These are phyloP conservation scores for Stemphylium lycopersici DNA, from an alignment of 2,329 filamentous ascomycete genomes.

Conservation along the genomic window DNA sequence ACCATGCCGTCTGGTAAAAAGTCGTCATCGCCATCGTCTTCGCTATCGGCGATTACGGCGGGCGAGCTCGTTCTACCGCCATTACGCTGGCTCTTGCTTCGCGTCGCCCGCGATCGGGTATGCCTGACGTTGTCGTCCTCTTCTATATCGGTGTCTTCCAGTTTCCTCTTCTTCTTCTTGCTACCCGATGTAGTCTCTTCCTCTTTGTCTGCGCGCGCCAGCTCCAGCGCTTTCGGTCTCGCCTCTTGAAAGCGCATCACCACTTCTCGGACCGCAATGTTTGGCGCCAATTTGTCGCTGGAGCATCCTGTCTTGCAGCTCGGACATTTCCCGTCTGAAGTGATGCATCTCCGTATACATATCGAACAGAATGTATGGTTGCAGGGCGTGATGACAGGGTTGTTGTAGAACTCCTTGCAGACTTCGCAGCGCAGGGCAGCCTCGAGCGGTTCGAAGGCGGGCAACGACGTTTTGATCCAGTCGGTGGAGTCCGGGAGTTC, in stretches of 20 bases:
- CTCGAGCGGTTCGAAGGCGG: slow-evolving; percentile 73
- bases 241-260: slow-evolving; percentile 77
- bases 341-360: slow-evolving; percentile 87
- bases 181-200: slow-evolving; percentile 16
- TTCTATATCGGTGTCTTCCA: slow-evolving; percentile 58
- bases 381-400: slow-evolving; percentile 93
- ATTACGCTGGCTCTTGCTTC: slow-evolving; percentile 46
- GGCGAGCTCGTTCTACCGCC: slow-evolving; percentile 37
- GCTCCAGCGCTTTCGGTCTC: slow-evolving; percentile 65
- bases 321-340: slow-evolving; percentile 84
- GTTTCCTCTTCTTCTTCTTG: slow-evolving; percentile 56
- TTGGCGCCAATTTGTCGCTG: slow-evolving; percentile 81
- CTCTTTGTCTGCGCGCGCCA: slow-evolving; percentile 62
- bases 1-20: slow-evolving; percentile 70
- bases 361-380: slow-evolving; percentile 96
- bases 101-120: slow-evolving; percentile 46
- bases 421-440: slow-evolving; percentile 90
- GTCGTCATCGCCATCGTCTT: slow-evolving; percentile 55
- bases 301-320: slow-evolving; percentile 80
- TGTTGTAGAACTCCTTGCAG: slow-evolving; percentile 96
- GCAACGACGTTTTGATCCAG: slow-evolving; percentile 75
- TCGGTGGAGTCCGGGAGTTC: slow-evolving; percentile 78
- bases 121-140: slow-evolving; percentile 41
- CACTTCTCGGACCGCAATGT: slow-evolving; percentile 83
- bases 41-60: slow-evolving; percentile 47